phyloP scores from a whole-genome alignment of 805 yeast genomes.

The Candida coquimbonensis region DNA sequence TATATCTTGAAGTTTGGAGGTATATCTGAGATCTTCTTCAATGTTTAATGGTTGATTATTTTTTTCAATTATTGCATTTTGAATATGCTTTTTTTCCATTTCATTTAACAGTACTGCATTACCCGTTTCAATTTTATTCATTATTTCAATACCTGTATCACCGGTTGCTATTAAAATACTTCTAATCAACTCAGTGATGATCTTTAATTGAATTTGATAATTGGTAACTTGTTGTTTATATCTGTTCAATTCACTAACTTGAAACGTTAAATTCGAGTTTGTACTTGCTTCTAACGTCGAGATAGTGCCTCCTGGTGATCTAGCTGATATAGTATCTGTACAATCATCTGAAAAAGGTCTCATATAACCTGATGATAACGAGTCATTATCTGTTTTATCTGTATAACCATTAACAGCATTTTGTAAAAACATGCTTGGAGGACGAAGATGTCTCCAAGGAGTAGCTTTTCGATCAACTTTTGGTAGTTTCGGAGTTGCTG shows the following conservation, averaged over 20 bases:
- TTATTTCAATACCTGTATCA: constrained; percentile 17
- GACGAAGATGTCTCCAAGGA: constrained; percentile 29
- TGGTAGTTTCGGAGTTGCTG: constrained; percentile 25
- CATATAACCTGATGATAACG: constrained; percentile 15
- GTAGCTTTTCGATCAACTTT: constrained; percentile 28
- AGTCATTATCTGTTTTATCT: not conserved
- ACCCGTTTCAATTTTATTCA: constrained; percentile 17
- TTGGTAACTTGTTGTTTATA: constrained; percentile 35
- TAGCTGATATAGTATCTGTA: not conserved
- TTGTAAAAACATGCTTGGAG: constrained; percentile 13
- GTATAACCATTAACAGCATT: constrained; percentile 2
- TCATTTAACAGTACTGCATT: constrained; percentile 14
- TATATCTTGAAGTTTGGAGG: constrained; percentile 19
- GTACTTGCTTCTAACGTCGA: constrained; percentile 17
- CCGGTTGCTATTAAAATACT: constrained; percentile 14
- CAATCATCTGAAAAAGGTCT: constrained; percentile 17
- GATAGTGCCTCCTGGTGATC: constrained; percentile 12
- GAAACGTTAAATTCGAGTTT: constrained; percentile 11
- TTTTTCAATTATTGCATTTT: constrained; percentile 11
- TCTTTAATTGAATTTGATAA: constrained; percentile 29
- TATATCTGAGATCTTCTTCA: constrained; percentile 7
- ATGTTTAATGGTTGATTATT: constrained; percentile 1
- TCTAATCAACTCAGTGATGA: constrained; percentile 26
- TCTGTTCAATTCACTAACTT: constrained; percentile 27
- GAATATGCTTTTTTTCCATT: constrained; percentile 9